Evolutionary conservation across 257 asterid species (phyloP).

Genomic region (Petunia secreta): DNA sequence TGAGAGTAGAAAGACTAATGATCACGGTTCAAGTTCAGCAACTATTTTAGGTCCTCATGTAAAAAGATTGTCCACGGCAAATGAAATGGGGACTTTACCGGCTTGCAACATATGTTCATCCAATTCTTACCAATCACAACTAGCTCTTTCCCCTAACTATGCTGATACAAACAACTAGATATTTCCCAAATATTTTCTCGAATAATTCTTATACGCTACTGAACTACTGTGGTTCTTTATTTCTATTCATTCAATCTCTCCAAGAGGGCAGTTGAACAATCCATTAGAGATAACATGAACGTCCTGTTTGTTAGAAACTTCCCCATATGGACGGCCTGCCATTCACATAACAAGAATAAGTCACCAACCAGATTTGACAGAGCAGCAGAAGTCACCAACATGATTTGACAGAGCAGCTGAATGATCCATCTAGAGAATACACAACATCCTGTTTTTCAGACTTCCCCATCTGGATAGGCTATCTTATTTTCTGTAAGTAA

Average conservation of each 20-base stretch:
- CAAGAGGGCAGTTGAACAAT: neutral
- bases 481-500: too few relatives aligned
- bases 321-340: neutral
- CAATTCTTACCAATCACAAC: neutral
- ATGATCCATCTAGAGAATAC: neutral
- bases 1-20: neutral
- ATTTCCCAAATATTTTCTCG: neutral
- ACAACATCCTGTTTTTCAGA: neutral
- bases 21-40: neutral
- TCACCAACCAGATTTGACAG: neutral
- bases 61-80: neutral
- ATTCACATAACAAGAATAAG: neutral
- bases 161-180: neutral
- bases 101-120: neutral
- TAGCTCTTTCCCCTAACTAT: neutral
- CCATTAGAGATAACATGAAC: constrained; percentile 3
- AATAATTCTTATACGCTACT: neutral
- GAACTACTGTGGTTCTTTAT: constrained; percentile 2
- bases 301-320: neutral
- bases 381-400: neutral
- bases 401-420: neutral
- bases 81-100: neutral
- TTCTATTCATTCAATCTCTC: neutral
- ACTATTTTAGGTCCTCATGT: neutral
- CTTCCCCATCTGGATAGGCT: neutral